These are phyloP conservation scores for Cupressus sempervirens DNA, from an alignment of 75 land plant species.

Conservation along the genomic window DNA sequence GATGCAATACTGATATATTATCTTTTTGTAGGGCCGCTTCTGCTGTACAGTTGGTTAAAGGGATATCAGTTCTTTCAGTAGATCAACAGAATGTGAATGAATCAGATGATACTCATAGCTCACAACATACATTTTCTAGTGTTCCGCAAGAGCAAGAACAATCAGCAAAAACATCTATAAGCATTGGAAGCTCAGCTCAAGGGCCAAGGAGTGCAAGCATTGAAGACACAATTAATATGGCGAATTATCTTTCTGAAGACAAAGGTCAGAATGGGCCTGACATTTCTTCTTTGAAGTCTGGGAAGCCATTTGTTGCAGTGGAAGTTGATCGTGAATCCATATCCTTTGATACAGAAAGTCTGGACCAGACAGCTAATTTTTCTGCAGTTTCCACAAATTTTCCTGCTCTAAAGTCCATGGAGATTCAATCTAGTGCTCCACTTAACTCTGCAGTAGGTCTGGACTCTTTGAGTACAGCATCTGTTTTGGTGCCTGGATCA, in stretches of 20 bases:
- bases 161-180: constrained; percentile 59
- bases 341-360: constrained; percentile 27
- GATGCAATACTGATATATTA: not conserved
- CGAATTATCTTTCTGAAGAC: constrained; percentile 11
- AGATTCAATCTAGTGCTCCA: not conserved
- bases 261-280: constrained; percentile 7
- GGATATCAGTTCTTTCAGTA: constrained; percentile 26
- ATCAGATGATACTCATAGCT: constrained; percentile 49
- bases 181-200: constrained; percentile 48
- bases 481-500: constrained; percentile 43
- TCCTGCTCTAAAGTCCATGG: constrained; percentile 20
- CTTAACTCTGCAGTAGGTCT: constrained; percentile 10
- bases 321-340: constrained; percentile 19
- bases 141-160: constrained; percentile 60
- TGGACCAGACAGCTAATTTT: constrained; percentile 26
- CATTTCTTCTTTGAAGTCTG: constrained; percentile 5
- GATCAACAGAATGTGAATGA: constrained; percentile 60
- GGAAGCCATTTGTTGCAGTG: constrained; percentile 18
- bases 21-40: constrained; percentile 53
- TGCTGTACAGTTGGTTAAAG: constrained; percentile 67
- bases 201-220: constrained; percentile 52
- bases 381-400: constrained; percentile 31
- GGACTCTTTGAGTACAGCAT: constrained; percentile 51
- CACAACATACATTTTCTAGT: constrained; percentile 55
- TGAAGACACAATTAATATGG: constrained; percentile 31